phyloP scores from a whole-genome alignment of 371 early-diverging fungal species.

The Rhizopus arrhizus region DNA sequence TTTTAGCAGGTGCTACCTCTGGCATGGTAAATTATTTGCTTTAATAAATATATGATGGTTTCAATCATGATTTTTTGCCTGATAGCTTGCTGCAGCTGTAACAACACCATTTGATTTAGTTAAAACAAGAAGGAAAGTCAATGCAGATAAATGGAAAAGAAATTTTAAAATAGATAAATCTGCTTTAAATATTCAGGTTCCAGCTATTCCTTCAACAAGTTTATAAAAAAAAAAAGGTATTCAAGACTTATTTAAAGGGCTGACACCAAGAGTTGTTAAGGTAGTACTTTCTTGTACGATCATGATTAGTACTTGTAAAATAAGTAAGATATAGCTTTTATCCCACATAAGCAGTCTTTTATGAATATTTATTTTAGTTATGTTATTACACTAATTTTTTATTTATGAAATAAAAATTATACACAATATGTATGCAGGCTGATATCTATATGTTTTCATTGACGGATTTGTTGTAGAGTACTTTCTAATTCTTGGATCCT shows the following conservation, averaged over 20 bases:
- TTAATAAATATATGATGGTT: not conserved
- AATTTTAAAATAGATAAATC: slow-evolving; percentile 23
- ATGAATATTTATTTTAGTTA: too few relatives aligned
- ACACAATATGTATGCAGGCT: not conserved
- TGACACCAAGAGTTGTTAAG: slow-evolving; percentile 82
- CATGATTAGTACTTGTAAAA: slow-evolving; percentile 87
- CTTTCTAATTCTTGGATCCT: slow-evolving; percentile 75
- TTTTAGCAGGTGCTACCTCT: slow-evolving; percentile 73
- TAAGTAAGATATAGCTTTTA: slow-evolving; percentile 63
- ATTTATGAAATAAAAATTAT: too few relatives aligned
- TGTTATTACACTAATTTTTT: too few relatives aligned
- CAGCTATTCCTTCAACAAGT: slow-evolving; percentile 43
- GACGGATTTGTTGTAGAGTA: slow-evolving; percentile 27
- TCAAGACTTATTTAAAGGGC: slow-evolving; percentile 74
- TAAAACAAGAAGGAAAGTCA: slow-evolving; percentile 84
- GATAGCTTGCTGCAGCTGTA: slow-evolving; percentile 77
- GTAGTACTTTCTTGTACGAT: slow-evolving; percentile 96
- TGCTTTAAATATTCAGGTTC: too few relatives aligned
- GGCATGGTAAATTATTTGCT: slow-evolving; percentile 58
- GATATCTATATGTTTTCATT: too few relatives aligned
- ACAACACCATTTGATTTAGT: slow-evolving; percentile 97
- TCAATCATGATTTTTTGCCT: not conserved
- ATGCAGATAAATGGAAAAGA: slow-evolving; percentile 25
- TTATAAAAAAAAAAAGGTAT: slow-evolving; percentile 71
- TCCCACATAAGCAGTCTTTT: slow-evolving; percentile 9